A percentile compares a stretch with the other conserved stretches of the same genome.
These are phyloP conservation scores for Aspergillus sergii DNA, from an alignment of 2,329 filamentous ascomycete genomes.

Conservation along the genomic window DNA sequence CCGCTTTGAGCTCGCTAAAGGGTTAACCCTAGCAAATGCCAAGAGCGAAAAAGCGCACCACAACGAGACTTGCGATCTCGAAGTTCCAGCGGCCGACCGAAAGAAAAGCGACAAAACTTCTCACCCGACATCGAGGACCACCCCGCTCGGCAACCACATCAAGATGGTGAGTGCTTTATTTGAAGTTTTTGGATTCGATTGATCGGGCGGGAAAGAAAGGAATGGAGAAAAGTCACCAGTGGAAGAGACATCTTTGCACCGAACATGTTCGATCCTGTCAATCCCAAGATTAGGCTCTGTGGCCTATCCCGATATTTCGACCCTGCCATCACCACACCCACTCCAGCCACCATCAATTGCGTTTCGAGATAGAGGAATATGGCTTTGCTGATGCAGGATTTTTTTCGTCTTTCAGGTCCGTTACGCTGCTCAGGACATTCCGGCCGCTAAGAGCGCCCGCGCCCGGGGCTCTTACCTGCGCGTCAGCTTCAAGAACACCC, in stretches of 20 bases:
- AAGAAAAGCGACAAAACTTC: slow-evolving; percentile 43
- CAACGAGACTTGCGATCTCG: slow-evolving; percentile 33
- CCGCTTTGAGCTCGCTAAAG: slow-evolving; percentile 46
- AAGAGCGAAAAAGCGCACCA: slow-evolving; percentile 47
- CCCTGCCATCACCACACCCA: slow-evolving; percentile 2
- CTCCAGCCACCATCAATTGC: slow-evolving; percentile 5
- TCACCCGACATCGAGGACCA: slow-evolving; percentile 46
- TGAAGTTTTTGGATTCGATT: slow-evolving; percentile 12
- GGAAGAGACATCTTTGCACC: slow-evolving; percentile 12
- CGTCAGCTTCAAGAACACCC: slow-evolving; percentile 99
- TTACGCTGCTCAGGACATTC: slow-evolving; percentile 91
- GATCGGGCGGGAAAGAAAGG: slow-evolving; percentile 8
- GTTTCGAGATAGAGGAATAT: slow-evolving; percentile 13
- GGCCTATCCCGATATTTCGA: slow-evolving; percentile 10
- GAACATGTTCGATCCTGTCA: slow-evolving; percentile 14
- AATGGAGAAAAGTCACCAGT: background rate
- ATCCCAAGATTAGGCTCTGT: slow-evolving; percentile 8
- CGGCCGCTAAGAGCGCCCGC: slow-evolving; percentile 90
- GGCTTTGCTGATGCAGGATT: slow-evolving; percentile 32
- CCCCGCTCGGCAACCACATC: slow-evolving; percentile 45
- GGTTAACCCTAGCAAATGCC: slow-evolving; percentile 29
- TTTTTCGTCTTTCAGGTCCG: slow-evolving; percentile 67
- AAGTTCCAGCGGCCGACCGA: slow-evolving; percentile 35
- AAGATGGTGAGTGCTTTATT: slow-evolving; percentile 48
- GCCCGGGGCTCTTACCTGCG: slow-evolving; percentile 98